These are phyloP conservation scores for Candida tibetensis DNA, from an alignment of 805 yeast species.

Conservation along the genomic window DNA sequence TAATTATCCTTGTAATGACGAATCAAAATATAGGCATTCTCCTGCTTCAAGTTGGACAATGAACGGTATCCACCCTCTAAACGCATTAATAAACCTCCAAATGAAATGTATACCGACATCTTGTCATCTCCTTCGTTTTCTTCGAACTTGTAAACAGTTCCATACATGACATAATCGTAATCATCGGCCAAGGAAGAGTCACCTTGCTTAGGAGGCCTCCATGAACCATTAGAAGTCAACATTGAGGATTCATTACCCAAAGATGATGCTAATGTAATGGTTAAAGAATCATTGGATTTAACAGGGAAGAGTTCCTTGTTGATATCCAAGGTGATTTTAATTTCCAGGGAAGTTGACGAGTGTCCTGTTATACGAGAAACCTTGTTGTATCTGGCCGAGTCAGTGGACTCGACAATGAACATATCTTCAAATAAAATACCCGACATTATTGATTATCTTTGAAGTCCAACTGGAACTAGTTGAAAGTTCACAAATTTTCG, in stretches of 20 bases:
- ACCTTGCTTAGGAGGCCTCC: slow-evolving; percentile 82
- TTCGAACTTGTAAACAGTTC: slow-evolving; percentile 95
- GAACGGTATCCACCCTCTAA: slow-evolving; percentile 93
- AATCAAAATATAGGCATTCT: slow-evolving; percentile 83
- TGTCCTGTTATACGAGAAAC: slow-evolving; percentile 86
- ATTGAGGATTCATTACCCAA: slow-evolving; percentile 48
- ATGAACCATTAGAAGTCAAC: slow-evolving; percentile 56
- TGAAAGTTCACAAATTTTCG: background rate
- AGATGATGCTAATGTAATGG: slow-evolving; percentile 82
- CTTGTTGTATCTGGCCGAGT: slow-evolving; percentile 86
- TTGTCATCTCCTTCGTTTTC: slow-evolving; percentile 66
- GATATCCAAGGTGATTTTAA: slow-evolving; percentile 82
- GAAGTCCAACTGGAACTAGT: background rate
- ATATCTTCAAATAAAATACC: slow-evolving; percentile 88
- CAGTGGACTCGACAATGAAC: slow-evolving; percentile 80
- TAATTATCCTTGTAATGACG: slow-evolving; percentile 56
- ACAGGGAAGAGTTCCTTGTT: slow-evolving; percentile 93
- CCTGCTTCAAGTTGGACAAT: slow-evolving; percentile 86
- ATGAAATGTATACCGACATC: slow-evolving; percentile 88
- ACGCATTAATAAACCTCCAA: slow-evolving; percentile 92
- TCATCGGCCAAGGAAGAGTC: slow-evolving; percentile 92
- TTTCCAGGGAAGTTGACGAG: slow-evolving; percentile 76
- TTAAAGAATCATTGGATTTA: slow-evolving; percentile 66
- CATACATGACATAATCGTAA: slow-evolving; percentile 97
- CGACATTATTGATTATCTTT: slow-evolving; percentile 28